Conservation (phyloP, 495 filamentous ascomycete genomes). For the Penicillium coffeae region DNA sequence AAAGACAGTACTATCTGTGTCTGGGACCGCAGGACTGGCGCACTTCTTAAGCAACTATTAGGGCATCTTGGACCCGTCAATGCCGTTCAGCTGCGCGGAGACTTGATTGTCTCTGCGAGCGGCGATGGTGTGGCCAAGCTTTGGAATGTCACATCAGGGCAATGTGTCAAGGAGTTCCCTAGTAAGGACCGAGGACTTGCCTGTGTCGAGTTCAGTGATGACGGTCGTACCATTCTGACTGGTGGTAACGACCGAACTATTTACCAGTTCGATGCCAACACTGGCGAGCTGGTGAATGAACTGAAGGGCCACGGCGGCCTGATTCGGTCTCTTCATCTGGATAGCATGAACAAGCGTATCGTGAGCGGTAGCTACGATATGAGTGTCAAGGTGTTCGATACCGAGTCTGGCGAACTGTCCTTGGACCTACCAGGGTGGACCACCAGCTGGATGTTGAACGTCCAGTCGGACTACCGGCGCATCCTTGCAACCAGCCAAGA, state of each 20-base stretch:
- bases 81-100: conserved; percentile 87
- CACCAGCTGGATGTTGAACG: conserved; percentile 90
- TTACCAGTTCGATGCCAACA: conserved; percentile 89
- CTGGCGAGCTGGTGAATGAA: conserved; percentile 73
- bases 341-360: conserved; percentile 74
- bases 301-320: conserved; percentile 75
- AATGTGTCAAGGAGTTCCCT: conserved; percentile 80
- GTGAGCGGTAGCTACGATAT: conserved; percentile 92
- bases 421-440: conserved; percentile 86
- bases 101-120: conserved; percentile 84
- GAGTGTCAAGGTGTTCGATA: conserved; percentile 87
- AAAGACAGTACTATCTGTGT: conserved; percentile 90
- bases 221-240: conserved; percentile 81
- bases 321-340: conserved; percentile 84
- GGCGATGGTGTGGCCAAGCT: conserved; percentile 90
- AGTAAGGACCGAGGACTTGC: conserved; percentile 88
- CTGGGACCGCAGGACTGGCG: conserved; percentile 81
- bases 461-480: conserved; percentile 89
- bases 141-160: conserved; percentile 86
- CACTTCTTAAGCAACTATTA: conserved; percentile 65
- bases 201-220: conserved; percentile 91
- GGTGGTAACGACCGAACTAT: conserved; percentile 93
- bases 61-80: conserved; percentile 93
- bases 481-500: conserved; percentile 94
- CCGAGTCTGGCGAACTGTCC: conserved; percentile 65